Evolutionary conservation across 345 rosid species (phyloP).

Genomic region (Hibiscus mutabilis): DNA sequence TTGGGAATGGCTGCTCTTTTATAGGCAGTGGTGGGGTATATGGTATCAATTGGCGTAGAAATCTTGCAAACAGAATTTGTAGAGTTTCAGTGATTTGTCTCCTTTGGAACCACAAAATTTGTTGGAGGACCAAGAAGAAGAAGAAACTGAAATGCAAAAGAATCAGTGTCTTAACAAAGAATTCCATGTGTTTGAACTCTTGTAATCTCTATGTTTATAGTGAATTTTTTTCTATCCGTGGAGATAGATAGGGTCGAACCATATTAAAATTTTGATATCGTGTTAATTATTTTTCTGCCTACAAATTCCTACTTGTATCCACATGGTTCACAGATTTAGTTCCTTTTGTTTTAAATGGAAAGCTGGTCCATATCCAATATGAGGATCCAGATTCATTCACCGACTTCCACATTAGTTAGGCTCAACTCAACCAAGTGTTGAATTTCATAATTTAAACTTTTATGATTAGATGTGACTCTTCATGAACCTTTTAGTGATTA

Average conservation of each 20-base stretch:
- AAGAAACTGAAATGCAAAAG: neutral
- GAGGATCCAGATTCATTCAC: slow-evolving; percentile 20
- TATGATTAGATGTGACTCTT: no score
- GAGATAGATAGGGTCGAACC: no score
- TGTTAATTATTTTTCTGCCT: no score
- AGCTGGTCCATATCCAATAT: slow-evolving; percentile 15
- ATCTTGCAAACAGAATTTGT: slow-evolving; percentile 36
- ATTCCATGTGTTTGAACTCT: no score
- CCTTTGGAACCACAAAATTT: slow-evolving; percentile 38
- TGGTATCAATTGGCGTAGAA: slow-evolving; percentile 34
- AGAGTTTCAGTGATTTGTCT: slow-evolving; percentile 57
- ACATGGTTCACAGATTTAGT: no score
- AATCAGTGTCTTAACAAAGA: no score
- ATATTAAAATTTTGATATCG: no score
- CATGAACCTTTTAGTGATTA: no score
- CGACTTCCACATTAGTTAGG: slow-evolving; percentile 17
- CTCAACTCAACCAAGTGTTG: slow-evolving; percentile 8
- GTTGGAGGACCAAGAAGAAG: slow-evolving; percentile 9
- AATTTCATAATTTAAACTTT: no score
- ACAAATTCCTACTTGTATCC: no score
- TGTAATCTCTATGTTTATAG: no score
- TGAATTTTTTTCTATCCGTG: no score
- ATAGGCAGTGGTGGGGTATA: slow-evolving; percentile 23
- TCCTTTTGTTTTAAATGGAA: neutral
- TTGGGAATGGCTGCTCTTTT: slow-evolving; percentile 44